Evolutionary conservation across 1,284 basidiomycete species (phyloP).

Genomic region (Boletellus deceptivus): DNA sequence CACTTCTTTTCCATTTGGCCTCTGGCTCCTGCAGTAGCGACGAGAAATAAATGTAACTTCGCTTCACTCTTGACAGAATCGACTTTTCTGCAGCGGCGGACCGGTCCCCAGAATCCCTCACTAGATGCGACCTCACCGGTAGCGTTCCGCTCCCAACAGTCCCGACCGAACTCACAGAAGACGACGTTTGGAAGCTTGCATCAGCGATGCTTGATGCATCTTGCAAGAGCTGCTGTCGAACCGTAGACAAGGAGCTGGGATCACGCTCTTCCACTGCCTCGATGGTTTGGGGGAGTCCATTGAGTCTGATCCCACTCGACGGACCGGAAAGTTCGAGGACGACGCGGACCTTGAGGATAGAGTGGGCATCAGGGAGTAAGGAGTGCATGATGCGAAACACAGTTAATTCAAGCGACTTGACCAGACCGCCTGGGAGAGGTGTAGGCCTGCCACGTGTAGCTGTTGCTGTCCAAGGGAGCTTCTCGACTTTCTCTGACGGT

Average conservation of each 20-base stretch:
- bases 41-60: constrained; percentile 98
- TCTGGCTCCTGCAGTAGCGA: constrained; percentile 97
- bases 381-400: constrained; percentile 72
- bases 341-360: constrained; percentile 76
- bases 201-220: constrained; percentile 70
- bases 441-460: constrained; percentile 53
- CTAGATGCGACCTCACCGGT: constrained; percentile 37
- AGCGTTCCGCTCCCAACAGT: constrained; percentile 35
- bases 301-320: constrained; percentile 73
- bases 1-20: constrained; percentile 92
- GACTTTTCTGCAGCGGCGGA: constrained; percentile 69
- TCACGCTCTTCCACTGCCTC: constrained; percentile 64
- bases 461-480: constrained; percentile 73
- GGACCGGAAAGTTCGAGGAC: constrained; percentile 82
- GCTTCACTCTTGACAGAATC: constrained; percentile 79
- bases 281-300: constrained; percentile 76
- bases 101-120: constrained; percentile 46
- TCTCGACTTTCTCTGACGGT: constrained; percentile 68
- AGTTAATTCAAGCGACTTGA: constrained; percentile 53
- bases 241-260: constrained; percentile 52
- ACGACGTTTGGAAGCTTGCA: constrained; percentile 61
- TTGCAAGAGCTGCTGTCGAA: constrained; percentile 56
- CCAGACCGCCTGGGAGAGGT: constrained; percentile 34
- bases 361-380: constrained; percentile 67
- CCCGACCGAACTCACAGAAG: constrained; percentile 44